Base-by-base conservation (phyloP, 2,329 filamentous ascomycete species). In the Fusarium ambrosium region DNA sequence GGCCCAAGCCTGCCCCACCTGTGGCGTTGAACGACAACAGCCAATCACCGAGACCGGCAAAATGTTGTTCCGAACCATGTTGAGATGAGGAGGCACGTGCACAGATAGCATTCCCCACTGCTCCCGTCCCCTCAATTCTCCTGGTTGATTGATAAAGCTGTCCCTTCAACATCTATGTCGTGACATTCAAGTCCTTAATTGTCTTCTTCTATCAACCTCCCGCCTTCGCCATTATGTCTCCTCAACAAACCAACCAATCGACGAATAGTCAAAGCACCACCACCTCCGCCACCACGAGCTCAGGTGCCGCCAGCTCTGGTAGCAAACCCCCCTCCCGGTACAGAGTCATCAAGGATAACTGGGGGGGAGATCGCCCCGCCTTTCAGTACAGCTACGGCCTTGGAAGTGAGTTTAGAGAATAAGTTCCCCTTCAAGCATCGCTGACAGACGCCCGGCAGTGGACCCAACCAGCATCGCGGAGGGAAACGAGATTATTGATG, bases 301-400 rank as follows among this genome's bases (percentile, higher is more conserved):
- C 45, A 18, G 16, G 45, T 3, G 11, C 37, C 22, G 22, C 27
- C 14, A 22, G 29, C 29, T 36, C 60, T 10, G n/a, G 11, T 18
- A 53, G 32, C 13, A 58, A 61, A 1, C 41, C 48, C 1, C 61
- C 58, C 10, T 51, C 51, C 7, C 61, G 55, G 20, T 63, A 61
- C 43, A 53, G 43, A 29, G 20, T 63, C 20, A 13, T 63, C 41
- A 70, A 66, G 27, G 61, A 72, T 29, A 14, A 24, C 39, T 68
- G 68, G 62, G 64, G 61, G 14, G 36, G 36, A 43, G 65, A 59
- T 34, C 68, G 61, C 10, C 36, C 29, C 16, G n/a, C 32, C 8
- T 66, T 71, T 34, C 64, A 71, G 58, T 16, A 4, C 32, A 64
- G 68, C 39, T 48, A 64, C 16, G 37, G 51, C 5, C 60, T 71